phyloP scores from a whole-genome alignment of 768 basidiomycete species.

The Cubamyces lactineus region DNA sequence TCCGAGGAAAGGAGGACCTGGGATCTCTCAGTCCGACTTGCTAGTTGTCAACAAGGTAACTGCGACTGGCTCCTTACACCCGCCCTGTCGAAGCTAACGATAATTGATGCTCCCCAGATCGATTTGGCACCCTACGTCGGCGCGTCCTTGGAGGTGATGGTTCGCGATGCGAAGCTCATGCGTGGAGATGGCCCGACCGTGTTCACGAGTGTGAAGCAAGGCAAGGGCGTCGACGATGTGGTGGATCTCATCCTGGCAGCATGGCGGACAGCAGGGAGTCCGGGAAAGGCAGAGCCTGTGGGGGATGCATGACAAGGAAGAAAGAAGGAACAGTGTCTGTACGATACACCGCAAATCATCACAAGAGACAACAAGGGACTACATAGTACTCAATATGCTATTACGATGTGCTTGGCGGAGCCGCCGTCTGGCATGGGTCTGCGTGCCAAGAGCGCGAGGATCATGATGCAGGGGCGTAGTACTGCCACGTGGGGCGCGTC shows the following conservation, averaged over 20 bases:
- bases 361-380: too few relatives aligned
- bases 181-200: conserved; percentile 92
- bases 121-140: conserved; percentile 93
- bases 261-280: conserved; percentile 84
- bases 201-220: conserved; percentile 83
- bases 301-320: conserved; percentile 19
- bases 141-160: conserved; percentile 94
- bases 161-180: conserved; percentile 90
- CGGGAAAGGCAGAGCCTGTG: conserved; percentile 52
- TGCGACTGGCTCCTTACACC: neutral
- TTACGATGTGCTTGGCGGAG: neutral
- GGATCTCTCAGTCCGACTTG: conserved; percentile 94
- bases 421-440: too few relatives aligned
- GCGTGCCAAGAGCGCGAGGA: too few relatives aligned
- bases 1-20: conserved; percentile 96
- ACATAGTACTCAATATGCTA: neutral
- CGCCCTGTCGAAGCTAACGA: neutral
- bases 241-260: conserved; percentile 81
- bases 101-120: conserved; percentile 54
- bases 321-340: too few relatives aligned
- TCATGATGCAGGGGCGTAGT: neutral
- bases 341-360: too few relatives aligned
- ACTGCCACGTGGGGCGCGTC: conserved; percentile 14
- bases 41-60: conserved; percentile 92
- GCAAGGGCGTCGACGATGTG: conserved; percentile 80